Evolutionary conservation across 2,329 filamentous ascomycete genomes (phyloP), one percentile per base, ranked within the genome.

Genomic region (Davidsoniella virescens): DNA sequence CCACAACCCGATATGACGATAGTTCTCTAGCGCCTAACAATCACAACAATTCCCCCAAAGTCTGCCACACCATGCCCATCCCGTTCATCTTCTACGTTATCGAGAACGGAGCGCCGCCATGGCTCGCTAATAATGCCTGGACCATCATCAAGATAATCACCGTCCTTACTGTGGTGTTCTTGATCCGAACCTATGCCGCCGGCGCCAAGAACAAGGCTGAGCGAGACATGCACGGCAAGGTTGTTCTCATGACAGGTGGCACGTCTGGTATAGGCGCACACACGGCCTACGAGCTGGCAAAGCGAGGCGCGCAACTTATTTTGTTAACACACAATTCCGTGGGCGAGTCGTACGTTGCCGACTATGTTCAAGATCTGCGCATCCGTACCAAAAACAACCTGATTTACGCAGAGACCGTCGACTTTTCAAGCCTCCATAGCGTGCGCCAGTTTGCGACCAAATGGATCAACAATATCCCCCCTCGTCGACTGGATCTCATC

Each of bases 381-480:
- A 70, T 73, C 25, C 70, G 73, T 49, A 86, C 87, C 6, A 73
- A 76, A 29, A 96, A 96, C 66, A 72, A 88, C 52, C 72, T 98
- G 60, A 86, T 98, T 57, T 96, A 94, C 59, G 87, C 92, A 53
- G 92, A 98, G 64, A 85, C 94, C 65, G 87, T 94, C 58, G 87
- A 98, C 61, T 76, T 98, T 25, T 69, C 82, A 10, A 90, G 83
- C 14, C 70, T 98, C n/a, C 79, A 94, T 63, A 93, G 85, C 63
- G 82, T 98, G 58, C 84, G 92, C 38, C 74, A 81, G 55, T 98
- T 98, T 63, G 92, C 92, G 10, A 98, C 92, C 0, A 90, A 87
- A 68, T 98, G 93, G 90, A 87, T 98, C 56, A 90, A 98, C 64
- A 96, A 95, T 63, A 77, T 84, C 18, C 90, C 92, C 2, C 86